Base-by-base conservation (phyloP, 176 grass and related monocot species). In the Neostapfia colusana region DNA sequence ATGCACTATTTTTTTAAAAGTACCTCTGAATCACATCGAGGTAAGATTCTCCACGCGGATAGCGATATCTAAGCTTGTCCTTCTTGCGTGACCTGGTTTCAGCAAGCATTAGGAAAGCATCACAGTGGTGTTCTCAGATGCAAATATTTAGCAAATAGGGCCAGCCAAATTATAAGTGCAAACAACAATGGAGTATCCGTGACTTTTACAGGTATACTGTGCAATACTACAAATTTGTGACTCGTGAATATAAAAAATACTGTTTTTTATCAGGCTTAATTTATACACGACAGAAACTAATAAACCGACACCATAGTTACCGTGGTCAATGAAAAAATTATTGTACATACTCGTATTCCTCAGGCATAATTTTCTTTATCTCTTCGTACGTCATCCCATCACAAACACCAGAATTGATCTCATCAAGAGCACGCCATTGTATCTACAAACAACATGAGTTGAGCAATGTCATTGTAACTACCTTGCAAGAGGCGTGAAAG, bases 301-400 rank as follows among this genome's bases (percentile, higher is more conserved):
- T 28, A 48, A 58, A 23, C 39, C 63, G 49, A 34, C 9, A 65
- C 9, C 44, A 51, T 17, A 4, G 17, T 17, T 49, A 49, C 46
- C 46, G 17, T 0, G 3, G 16, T 20, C 17, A 84, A 75, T 84
- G 35, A 43, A 69, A 84, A 46, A 3, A 68, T 60, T 61, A 70
- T 36, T 45, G 71, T 61, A 85, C 95, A 40, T 92, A 99, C 95
- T 95, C 95, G 72, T 83, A 95, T 85, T 95, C 91, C 79, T 93
- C 95, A 4, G 89, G 95, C 95, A 99, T 99, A 68, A 85, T 83
- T 89, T 88, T 99, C 83, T 95, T 95, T 57, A 99, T 95, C 77
- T 99, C 95, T 86, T 99, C 95, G 81, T 99, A 99, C 8, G 95
- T 95, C 95, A 98, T 98, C 41, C 95, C 95, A 88, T 98, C 95